A percentile compares a stretch with the other conserved stretches of the same genome.
These are phyloP conservation scores for Epichloe coenophiala DNA, from an alignment of 2,329 filamentous ascomycete genomes.

Conservation along the genomic window DNA sequence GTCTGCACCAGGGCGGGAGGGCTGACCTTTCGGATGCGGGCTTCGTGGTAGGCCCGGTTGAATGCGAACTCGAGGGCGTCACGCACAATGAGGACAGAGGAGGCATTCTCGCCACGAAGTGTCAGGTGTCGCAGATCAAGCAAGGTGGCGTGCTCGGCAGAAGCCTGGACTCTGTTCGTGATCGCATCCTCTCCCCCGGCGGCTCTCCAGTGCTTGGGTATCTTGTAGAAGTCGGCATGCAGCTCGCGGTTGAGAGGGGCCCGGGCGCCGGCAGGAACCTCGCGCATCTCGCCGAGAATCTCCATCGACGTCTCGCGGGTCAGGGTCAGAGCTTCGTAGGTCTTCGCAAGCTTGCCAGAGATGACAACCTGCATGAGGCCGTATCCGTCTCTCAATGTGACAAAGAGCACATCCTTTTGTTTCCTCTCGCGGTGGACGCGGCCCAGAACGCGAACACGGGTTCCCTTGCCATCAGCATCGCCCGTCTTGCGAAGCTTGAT, in stretches of 20 bases:
- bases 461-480: constrained; percentile 41
- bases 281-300: constrained; percentile 70
- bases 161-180: constrained; percentile 56
- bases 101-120: constrained; percentile 70
- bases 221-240: constrained; percentile 77
- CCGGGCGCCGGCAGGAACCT: constrained; percentile 63
- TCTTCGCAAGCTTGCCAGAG: constrained; percentile 67
- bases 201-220: constrained; percentile 52
- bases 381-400: constrained; percentile 76
- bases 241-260: constrained; percentile 79
- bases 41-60: constrained; percentile 62
- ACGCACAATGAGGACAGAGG: constrained; percentile 78
- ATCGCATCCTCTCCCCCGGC: constrained; percentile 83
- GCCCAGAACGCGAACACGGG: constrained; percentile 66
- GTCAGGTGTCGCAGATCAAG: constrained; percentile 75
- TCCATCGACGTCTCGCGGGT: constrained; percentile 79
- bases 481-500: constrained; percentile 22
- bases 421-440: constrained; percentile 68
- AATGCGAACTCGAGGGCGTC: constrained; percentile 73
- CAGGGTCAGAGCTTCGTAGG: constrained; percentile 80
- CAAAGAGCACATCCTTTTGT: constrained; percentile 77
- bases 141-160: constrained; percentile 44
- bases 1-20: constrained; percentile 90
- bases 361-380: constrained; percentile 28
- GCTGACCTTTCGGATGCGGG: constrained; percentile 67